Percentiles rank a stretch among this genome's conserved stretches.
phyloP scores from a whole-genome alignment of 2,329 filamentous ascomycete species.

The Magnaporthales sp. region DNA sequence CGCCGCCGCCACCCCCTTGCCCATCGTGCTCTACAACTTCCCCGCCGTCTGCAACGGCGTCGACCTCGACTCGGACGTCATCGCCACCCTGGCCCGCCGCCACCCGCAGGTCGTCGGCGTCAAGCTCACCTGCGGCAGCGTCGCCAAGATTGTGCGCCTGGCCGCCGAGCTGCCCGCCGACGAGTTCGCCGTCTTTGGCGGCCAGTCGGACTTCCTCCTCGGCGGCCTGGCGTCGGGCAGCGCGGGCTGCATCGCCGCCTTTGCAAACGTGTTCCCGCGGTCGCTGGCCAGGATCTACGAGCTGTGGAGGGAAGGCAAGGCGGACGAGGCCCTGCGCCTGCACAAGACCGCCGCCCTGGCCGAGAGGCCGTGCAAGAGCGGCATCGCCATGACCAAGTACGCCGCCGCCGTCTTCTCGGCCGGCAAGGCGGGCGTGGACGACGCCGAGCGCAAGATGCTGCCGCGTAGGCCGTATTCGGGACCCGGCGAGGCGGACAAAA shows the following conservation, averaged over 20 bases:
- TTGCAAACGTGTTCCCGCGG: constrained; percentile 54
- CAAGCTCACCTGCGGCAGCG: constrained; percentile 57
- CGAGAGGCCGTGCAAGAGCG: constrained; percentile 56
- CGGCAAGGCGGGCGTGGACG: constrained; percentile 45
- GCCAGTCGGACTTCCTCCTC: constrained; percentile 64
- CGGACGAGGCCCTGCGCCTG: constrained; percentile 45
- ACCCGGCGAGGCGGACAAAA: constrained; percentile 33
- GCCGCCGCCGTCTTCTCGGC: constrained; percentile 54
- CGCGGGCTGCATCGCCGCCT: constrained; percentile 52
- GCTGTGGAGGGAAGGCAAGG: constrained; percentile 34
- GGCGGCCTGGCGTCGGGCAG: constrained; percentile 50
- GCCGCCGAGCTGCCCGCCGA: constrained; percentile 37
- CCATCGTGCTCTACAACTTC: constrained; percentile 61
- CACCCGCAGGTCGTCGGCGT: constrained; percentile 13
- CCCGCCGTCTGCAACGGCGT: constrained; percentile 60
- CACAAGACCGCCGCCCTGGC: constrained; percentile 56
- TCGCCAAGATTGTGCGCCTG: constrained; percentile 62
- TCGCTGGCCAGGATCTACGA: constrained; percentile 49
- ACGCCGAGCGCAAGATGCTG: constrained; percentile 46
- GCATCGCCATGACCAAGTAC: constrained; percentile 62
- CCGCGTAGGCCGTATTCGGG: constrained; percentile 54
- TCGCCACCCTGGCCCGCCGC: constrained; percentile 38
- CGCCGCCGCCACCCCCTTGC: constrained; percentile 40
- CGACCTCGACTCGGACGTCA: constrained; percentile 57
- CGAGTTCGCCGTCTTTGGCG: constrained; percentile 60